Conservation (phyloP, 2,329 filamentous ascomycete genomes). For the Fulvia fulva region DNA sequence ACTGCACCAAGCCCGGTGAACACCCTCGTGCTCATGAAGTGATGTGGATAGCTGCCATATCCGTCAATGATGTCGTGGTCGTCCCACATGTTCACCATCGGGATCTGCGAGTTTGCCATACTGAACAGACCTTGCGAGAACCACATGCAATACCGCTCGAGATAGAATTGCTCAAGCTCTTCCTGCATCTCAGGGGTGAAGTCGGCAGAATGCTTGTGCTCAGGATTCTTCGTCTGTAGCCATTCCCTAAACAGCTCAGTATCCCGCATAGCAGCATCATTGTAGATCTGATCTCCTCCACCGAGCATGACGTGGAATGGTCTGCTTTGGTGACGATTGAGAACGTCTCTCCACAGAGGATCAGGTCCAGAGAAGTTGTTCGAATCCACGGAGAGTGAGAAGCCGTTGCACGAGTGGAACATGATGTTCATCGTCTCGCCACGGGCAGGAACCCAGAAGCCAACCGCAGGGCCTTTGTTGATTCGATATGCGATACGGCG, state of each 20-base stretch:
- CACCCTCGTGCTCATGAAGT: constrained; percentile 84
- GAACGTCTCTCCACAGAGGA: constrained; percentile 91
- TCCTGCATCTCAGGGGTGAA: constrained; percentile 80
- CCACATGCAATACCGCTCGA: constrained; percentile 87
- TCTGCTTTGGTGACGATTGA: constrained; percentile 84
- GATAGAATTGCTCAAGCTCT: constrained; percentile 83
- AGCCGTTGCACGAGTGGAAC: constrained; percentile 98
- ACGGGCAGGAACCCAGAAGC: constrained; percentile 88
- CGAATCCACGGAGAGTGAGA: constrained; percentile 73
- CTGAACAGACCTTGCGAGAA: constrained; percentile 93
- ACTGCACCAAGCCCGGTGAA: constrained; percentile 86
- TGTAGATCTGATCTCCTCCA: constrained; percentile 95
- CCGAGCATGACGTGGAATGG: constrained; percentile 99
- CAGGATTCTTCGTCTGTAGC: constrained; percentile 73
- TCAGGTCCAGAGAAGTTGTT: constrained; percentile 86
- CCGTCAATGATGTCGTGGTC: constrained; percentile 72
- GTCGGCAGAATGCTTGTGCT: constrained; percentile 72
- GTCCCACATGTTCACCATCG: constrained; percentile 98
- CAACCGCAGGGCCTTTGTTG: constrained; percentile 81
- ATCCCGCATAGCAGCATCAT: constrained; percentile 74
- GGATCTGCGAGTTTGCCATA: constrained; percentile 90
- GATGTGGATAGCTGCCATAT: constrained; percentile 86
- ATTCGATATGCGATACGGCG: constrained; percentile 92
- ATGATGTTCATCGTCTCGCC: constrained; percentile 95
- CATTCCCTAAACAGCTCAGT: constrained; percentile 76